Evolutionary conservation across 768 basidiomycete species (phyloP).

Genomic region (Hirschioporus abietinus): DNA sequence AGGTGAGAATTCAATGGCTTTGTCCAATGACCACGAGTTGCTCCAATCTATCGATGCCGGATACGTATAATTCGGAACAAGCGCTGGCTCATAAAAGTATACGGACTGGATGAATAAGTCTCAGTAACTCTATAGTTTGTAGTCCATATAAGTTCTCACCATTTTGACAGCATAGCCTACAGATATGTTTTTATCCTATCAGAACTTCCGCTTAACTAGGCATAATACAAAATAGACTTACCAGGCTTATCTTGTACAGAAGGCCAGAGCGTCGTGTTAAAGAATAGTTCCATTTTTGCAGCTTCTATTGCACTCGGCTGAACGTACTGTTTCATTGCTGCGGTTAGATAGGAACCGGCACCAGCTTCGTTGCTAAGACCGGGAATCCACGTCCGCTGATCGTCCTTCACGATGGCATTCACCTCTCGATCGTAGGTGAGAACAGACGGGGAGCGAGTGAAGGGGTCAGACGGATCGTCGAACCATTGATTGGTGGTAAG

Average conservation of each 20-base stretch:
- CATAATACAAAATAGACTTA: slow-evolving; percentile 13
- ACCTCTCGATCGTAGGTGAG: slow-evolving; percentile 50
- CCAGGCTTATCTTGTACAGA: slow-evolving; percentile 47
- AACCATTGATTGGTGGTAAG: slow-evolving; percentile 53
- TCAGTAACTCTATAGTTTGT: background rate
- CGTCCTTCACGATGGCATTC: slow-evolving; percentile 44
- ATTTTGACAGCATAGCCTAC: slow-evolving; percentile 36
- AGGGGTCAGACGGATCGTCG: slow-evolving; percentile 42
- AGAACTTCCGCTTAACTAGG: background rate
- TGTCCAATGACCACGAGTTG: slow-evolving; percentile 56
- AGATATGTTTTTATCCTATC: background rate
- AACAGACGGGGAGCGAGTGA: slow-evolving; percentile 47
- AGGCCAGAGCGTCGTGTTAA: slow-evolving; percentile 41
- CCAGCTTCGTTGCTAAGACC: slow-evolving; percentile 57
- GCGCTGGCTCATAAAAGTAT: slow-evolving; percentile 45
- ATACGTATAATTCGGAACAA: slow-evolving; percentile 42
- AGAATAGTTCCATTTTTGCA: slow-evolving; percentile 44
- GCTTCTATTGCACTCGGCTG: slow-evolving; percentile 52
- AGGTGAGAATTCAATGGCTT: slow-evolving; percentile 39
- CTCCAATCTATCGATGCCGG: slow-evolving; percentile 44
- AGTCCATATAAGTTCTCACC: slow-evolving; percentile 23
- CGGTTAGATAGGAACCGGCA: slow-evolving; percentile 53
- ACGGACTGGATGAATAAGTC: slow-evolving; percentile 30
- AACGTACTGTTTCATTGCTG: slow-evolving; percentile 49
- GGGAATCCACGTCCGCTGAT: slow-evolving; percentile 54